Evolutionary conservation across 1,284 basidiomycete species (phyloP), one percentile per base, ranked within the genome.

Genomic region (Coriolopsis trogii): DNA sequence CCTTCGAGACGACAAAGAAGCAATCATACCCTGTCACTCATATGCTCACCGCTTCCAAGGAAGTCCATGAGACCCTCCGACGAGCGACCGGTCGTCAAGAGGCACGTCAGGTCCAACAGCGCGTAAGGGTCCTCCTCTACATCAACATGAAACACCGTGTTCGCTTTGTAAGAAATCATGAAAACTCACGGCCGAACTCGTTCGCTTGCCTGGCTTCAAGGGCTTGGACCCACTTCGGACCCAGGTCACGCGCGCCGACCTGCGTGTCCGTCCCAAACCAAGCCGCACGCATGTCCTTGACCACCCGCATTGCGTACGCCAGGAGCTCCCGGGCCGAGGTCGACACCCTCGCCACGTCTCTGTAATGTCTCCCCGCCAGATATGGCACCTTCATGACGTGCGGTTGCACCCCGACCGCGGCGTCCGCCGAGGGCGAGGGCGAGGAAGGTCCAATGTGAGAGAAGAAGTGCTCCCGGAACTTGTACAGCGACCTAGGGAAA

Each of bases 1-100:
- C 10, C 31, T 8, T 33, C 37, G 25, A 26, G 6, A 34, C 33
- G 44, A 24, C 34, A 41, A 36, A 56, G 16, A 26, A 25, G 15
- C 20, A 44, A 31, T 56, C 71, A 59, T 71, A 90, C 90, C 67
- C 90, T 76, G 70, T 92, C 89, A 54, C 85, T 89, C 77, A 87
- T 87, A 62, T 86, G 84, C 61, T 91, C 89, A 18, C 81, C 80
- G 59, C 87, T 89, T 15, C 85, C 83, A 45, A 92, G 74, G 66
- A 87, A 89, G 68, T 91, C 89, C 34, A 71, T 63, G 26, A 92
- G 72, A 5, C 85, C 73, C 49, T 89, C 87, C 24, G 87, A 83
- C 18, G 80, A 72, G 48, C 81, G 77, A 8, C 89, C 89, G 20
- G 87, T 87, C 18, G 84, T 77, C 33, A 92, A 75, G 50, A 91